Base-by-base conservation (phyloP, 208 protist genomes). In the Acanthamoeba triangularis region DNA sequence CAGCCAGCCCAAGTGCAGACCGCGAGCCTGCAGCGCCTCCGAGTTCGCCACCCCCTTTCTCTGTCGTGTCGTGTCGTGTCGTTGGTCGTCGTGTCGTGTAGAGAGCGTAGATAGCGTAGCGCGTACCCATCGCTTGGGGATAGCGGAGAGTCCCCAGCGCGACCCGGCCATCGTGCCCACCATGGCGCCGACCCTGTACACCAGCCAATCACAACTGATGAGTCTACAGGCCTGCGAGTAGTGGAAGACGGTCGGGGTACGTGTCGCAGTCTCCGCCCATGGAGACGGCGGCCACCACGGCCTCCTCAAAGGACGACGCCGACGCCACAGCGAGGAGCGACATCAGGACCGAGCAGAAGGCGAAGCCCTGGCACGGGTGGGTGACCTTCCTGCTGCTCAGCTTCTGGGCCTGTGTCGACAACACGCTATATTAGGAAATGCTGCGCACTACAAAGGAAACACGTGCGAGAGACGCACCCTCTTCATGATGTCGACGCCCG, bases 261-360 rank as follows among this genome's bases (percentile, higher is more conserved):
- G 69, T 78, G 35, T 78, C 69, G 35, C 69, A 78, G 69, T 78
- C 69, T 20, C 69, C 69, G 16, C 69, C 69, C 69, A 78, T 35
- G 35, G 69, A 78, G 33, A 78, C 0, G 69, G 69, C 69, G 35
- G 69, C 69, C n/a, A 78, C 35, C 35, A 78, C 11, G 69, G 69
- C 69, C 35, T 78, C 69, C 69, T 78, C 69, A 25, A 78, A 78
- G 33, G 69, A 78, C 14, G 69, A 78, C 11, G 30, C 69, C 69
- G 69, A 78, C 0, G 69, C 69, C 69, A 78, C 69, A 23, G 69
- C n/a, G 14, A 78, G 69, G 35, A 78, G 7, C 14, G 69, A 78
- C 69, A 78, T 78, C 69, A 78, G 20, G 6, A 78, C 69, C 8
- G 69, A 78, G 20, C 69, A 78, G 33, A 78, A 78, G 69, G 35